Evolutionary conservation across 2,329 filamentous ascomycete genomes (phyloP).

Genomic region (Venturia nashicola): DNA sequence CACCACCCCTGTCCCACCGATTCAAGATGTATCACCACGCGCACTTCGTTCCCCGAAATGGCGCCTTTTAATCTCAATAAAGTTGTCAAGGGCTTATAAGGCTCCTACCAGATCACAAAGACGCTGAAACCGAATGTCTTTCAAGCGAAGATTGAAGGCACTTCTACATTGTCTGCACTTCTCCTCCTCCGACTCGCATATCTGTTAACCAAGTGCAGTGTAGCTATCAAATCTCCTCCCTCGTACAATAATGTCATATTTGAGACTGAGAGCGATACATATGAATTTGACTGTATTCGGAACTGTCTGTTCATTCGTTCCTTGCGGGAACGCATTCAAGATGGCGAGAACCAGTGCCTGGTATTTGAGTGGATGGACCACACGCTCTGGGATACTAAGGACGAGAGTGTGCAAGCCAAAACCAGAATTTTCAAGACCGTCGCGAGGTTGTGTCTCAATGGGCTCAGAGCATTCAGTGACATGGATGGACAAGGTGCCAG

Average conservation of each 20-base stretch:
- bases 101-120: no score
- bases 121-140: no score
- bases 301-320: not conserved
- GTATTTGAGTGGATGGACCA: conserved; percentile 8
- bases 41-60: no score
- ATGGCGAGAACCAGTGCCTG: not conserved
- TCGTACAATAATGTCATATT: not conserved
- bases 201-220: no score
- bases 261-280: not conserved
- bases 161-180: no score
- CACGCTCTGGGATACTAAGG: conserved; percentile 6
- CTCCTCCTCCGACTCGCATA: no score
- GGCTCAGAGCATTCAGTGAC: not conserved
- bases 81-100: no score
- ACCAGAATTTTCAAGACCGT: not conserved
- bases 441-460: not conserved
- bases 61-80: no score
- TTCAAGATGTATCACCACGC: no score
- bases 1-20: no score
- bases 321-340: not conserved
- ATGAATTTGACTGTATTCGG: not conserved
- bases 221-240: no score
- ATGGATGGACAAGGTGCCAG: not conserved
- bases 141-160: no score
- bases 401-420: not conserved